These are phyloP conservation scores for Leptomonas pyrrhocoris DNA, from an alignment of 208 protist genomes.

Conservation along the genomic window DNA sequence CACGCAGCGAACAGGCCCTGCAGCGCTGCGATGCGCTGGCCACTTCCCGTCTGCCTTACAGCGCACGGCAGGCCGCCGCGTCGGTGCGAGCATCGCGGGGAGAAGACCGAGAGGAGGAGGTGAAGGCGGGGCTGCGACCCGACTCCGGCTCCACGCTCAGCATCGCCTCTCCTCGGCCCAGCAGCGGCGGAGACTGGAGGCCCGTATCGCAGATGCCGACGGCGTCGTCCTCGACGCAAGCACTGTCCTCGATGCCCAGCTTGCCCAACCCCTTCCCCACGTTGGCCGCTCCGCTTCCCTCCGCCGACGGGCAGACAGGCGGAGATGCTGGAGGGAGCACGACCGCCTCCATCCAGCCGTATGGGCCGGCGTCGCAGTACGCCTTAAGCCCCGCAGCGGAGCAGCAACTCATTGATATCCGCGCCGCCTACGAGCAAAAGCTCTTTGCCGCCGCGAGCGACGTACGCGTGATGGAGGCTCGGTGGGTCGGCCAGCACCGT, in stretches of 20 bases:
- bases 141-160: no score
- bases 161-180: background rate
- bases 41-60: slow-evolving; percentile 23
- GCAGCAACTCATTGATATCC: slow-evolving; percentile 19
- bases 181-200: slow-evolving; percentile 6
- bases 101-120: no score
- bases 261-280: background rate
- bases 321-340: no score
- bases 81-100: background rate
- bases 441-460: background rate
- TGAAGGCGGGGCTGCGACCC: no score
- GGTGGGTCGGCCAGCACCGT: slow-evolving; percentile 20
- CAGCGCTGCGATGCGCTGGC: slow-evolving; percentile 18
- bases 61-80: slow-evolving; percentile 4
- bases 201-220: background rate
- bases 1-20: slow-evolving; percentile 20
- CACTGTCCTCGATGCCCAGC: background rate
- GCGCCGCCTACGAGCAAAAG: slow-evolving; percentile 6
- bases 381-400: slow-evolving; percentile 17
- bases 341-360: no score
- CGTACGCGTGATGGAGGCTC: slow-evolving; percentile 17
- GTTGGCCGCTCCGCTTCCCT: background rate
- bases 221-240: background rate
- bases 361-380: slow-evolving; percentile 1
- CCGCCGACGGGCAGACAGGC: no score